Conservation (phyloP, 1,139 yeast genomes). For the Suhomyces choctaworum region DNA sequence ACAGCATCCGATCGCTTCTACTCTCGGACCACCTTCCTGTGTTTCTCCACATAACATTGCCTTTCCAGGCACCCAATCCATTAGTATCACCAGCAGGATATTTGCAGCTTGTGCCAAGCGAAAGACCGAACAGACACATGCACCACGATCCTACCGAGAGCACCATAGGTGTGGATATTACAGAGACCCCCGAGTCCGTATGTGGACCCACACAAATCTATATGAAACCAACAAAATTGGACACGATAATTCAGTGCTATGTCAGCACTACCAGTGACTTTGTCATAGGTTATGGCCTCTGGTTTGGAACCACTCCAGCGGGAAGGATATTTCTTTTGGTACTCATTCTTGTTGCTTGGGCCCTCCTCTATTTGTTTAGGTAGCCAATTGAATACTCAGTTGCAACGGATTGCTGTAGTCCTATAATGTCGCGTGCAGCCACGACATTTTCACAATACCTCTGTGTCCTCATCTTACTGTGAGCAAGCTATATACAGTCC, state of each 20-base stretch:
- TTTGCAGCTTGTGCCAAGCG: constrained; percentile 36
- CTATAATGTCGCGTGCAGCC: background rate
- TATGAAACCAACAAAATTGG: constrained; percentile 43
- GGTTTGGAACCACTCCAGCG: constrained; percentile 36
- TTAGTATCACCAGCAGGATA: constrained; percentile 45
- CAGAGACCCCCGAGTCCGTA: constrained; percentile 22
- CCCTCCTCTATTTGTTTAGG: background rate
- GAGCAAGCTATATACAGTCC: too few relatives aligned
- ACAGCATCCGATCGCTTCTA: constrained; percentile 36
- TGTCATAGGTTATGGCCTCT: constrained; percentile 41
- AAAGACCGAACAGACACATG: constrained; percentile 23
- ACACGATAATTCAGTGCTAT: constrained; percentile 29
- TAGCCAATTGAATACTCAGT: background rate
- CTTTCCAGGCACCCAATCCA: constrained; percentile 43
- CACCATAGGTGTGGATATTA: constrained; percentile 7
- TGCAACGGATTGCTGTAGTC: background rate
- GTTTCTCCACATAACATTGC: constrained; percentile 45
- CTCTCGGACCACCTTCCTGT: constrained; percentile 48
- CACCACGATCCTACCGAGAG: constrained; percentile 14
- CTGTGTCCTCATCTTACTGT: too few relatives aligned
- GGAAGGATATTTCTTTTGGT: constrained; percentile 36
- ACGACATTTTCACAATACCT: too few relatives aligned
- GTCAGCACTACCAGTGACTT: constrained; percentile 36
- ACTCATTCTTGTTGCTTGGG: constrained; percentile 2
- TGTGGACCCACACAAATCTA: constrained; percentile 49